These are phyloP conservation scores for Astragalus membranaceus DNA, from an alignment of 306 rosid species.

Conservation along the genomic window DNA sequence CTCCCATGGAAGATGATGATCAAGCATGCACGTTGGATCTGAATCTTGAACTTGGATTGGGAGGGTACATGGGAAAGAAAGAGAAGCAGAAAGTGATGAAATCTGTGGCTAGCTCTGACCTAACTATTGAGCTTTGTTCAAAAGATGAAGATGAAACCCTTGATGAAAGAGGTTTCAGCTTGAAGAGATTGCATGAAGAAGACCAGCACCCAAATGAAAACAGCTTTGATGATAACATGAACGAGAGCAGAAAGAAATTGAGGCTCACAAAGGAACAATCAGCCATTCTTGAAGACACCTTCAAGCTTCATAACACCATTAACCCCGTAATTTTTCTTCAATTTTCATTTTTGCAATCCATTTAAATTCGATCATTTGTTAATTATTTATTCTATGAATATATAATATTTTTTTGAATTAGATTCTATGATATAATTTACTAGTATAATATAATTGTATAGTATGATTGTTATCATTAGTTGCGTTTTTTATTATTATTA, in stretches of 20 bases:
- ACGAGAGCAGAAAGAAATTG: constrained; percentile 49
- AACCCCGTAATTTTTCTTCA: constrained; percentile 30
- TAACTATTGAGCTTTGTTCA: constrained; percentile 22
- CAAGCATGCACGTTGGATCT: constrained; percentile 33
- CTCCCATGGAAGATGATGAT: constrained; percentile 41
- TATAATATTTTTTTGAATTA: too few relatives aligned
- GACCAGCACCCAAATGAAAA: not conserved
- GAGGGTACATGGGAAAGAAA: constrained; percentile 21
- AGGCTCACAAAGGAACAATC: constrained; percentile 75
- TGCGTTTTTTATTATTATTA: not conserved
- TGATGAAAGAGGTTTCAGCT: not conserved
- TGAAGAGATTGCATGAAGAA: constrained; percentile 1
- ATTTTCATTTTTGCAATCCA: not conserved
- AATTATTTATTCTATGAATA: not conserved
- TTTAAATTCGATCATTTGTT: not conserved
- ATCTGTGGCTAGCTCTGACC: constrained; percentile 25
- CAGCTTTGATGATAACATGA: not conserved
- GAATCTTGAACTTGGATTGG: constrained; percentile 46
- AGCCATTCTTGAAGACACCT: constrained; percentile 51
- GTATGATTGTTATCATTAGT: not conserved
- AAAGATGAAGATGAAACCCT: not conserved
- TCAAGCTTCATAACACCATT: constrained; percentile 55
- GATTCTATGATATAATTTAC: too few relatives aligned
- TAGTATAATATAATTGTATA: not conserved
- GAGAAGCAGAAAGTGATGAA: not conserved